Evolutionary conservation across 306 rosid species (phyloP), one percentile per base, ranked within the genome.

Genomic region (Malus orientalis): DNA sequence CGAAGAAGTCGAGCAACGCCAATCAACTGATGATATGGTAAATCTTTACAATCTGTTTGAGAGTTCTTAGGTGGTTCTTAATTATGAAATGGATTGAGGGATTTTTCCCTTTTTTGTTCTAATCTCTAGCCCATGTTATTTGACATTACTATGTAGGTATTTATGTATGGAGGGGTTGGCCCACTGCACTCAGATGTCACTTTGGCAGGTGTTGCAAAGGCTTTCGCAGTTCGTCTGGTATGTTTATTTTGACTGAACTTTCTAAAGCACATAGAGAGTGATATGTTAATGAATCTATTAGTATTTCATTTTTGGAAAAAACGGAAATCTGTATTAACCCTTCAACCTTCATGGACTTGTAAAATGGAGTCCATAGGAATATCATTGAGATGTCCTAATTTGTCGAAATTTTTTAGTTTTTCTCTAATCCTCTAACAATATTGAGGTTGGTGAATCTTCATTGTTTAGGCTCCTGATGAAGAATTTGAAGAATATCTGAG

Each of bases 201-300:
- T 54, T 76, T 81, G 88, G 89, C 92, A 55, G 97, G 98, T 75
- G 85, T 95, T 78, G 97, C 97, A 60, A 95, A 92, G 89, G 96
- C 96, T 79, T 92, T 90, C 80, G 97, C 91, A 58, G 97, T 95
- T 84, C 96, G 93, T 74, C 82, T 92, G 98, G 98, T 95, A 77
- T 20, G 92, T 81, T 72, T 73, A 44, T 77, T 81, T 67, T 42
- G 30, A 55, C 19, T 74, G 71, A 58, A 60, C 73, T 27, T 82
- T 69, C 23, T 16, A 64, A 49, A 22, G 38, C 45, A 68, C 23
- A 11, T 5, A 61, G 9, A 61, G 25, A 62, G 13, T 53, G 45
- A 71, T 53, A 32, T 71, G 30, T 30, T 54, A 9, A 16, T 5
- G 19, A 30, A 36, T 45, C 12, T 74, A 54, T 15, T 81, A 25